Conservation (phyloP, 2,329 filamentous ascomycete species). For the Pseudogymnoascus verrucosus region DNA sequence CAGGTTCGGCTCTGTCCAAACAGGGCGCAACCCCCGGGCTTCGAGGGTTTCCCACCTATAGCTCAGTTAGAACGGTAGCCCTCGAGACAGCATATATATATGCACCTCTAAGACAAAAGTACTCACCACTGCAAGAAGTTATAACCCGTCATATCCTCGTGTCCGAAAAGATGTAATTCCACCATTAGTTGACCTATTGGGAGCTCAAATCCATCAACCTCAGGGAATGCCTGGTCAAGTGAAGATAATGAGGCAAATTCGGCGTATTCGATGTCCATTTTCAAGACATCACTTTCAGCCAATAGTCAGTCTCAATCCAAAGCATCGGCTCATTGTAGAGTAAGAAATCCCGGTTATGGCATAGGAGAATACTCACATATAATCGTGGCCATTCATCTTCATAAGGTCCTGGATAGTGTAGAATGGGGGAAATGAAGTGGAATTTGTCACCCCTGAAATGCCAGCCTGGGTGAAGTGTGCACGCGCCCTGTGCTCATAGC, state of each 20-base stretch:
- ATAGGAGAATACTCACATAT: constrained; percentile 22
- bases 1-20: constrained; percentile 24
- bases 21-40: constrained; percentile 21
- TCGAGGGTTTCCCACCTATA: constrained; percentile 24
- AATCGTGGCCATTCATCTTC: constrained; percentile 31
- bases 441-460: constrained; percentile 26
- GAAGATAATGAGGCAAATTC: constrained; percentile 29
- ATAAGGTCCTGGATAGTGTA: constrained; percentile 32
- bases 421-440: constrained; percentile 23
- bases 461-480: constrained; percentile 30
- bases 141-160: constrained; percentile 15
- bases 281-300: constrained; percentile 29
- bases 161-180: constrained; percentile 20
- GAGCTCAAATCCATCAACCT: constrained; percentile 11
- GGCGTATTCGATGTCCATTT: constrained; percentile 34
- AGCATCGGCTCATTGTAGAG: neutral
- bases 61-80: neutral
- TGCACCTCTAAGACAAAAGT: neutral
- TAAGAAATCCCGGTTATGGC: neutral
- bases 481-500: constrained; percentile 9
- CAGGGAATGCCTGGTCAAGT: constrained; percentile 20
- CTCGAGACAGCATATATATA: neutral
- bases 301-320: constrained; percentile 4
- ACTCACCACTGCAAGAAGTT: constrained; percentile 21
- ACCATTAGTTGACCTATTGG: constrained; percentile 19